Evolutionary conservation across 1,139 yeast species (phyloP).

Genomic region (Lodderomyces theae): DNA sequence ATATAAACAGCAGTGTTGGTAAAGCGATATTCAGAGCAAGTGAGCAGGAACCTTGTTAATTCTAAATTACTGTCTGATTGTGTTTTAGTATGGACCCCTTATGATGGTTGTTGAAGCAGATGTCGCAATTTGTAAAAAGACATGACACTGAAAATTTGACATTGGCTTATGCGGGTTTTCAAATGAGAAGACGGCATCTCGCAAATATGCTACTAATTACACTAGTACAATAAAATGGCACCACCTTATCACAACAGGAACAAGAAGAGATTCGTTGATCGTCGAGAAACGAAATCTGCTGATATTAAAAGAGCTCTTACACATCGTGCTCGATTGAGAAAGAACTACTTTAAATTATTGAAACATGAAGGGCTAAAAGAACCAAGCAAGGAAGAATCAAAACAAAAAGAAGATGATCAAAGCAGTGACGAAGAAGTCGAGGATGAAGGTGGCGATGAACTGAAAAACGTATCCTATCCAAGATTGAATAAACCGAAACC

Average conservation of each 20-base stretch:
- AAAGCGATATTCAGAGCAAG: no score
- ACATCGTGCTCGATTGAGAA: conserved; percentile 81
- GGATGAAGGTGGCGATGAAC: conserved; percentile 2
- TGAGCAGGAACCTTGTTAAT: no score
- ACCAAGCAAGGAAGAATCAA: not conserved
- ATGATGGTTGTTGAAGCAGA: no score
- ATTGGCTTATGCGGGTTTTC: no score
- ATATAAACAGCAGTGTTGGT: no score
- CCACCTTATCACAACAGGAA: conserved; percentile 1
- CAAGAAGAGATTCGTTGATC: conserved; percentile 34
- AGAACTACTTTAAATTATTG: conserved; percentile 74
- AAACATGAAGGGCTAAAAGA: conserved; percentile 59
- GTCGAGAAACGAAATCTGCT: conserved; percentile 39
- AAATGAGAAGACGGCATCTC: no score
- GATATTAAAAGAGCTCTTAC: conserved; percentile 76
- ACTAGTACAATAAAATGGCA: conserved; percentile 1
- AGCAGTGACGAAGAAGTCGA: not conserved
- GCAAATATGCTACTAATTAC: no score
- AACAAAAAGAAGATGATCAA: no score
- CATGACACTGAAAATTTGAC: not conserved
- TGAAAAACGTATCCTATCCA: conserved; percentile 16
- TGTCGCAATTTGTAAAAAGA: no score
- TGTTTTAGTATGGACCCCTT: no score
- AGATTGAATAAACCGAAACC: conserved; percentile 14
- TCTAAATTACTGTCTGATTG: no score